A percentile compares a stretch with the other conserved stretches of the same genome.
Conservation (phyloP, 1,284 basidiomycete species). For the Mycena sp. region DNA sequence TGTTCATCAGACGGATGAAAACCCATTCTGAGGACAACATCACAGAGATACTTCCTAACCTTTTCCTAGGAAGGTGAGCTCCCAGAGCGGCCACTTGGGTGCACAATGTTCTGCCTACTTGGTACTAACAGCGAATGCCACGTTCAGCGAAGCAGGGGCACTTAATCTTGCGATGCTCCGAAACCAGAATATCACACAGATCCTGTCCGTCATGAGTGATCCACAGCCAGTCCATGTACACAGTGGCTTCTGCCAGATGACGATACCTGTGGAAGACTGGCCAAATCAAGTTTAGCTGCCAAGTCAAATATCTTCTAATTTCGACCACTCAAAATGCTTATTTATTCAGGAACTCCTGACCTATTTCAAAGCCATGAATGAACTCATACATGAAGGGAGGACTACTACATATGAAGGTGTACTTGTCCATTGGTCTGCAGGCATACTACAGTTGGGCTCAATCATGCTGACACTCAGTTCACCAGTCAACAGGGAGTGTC, state of each 20-base stretch:
- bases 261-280: slow-evolving; percentile 11
- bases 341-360: slow-evolving; percentile 10
- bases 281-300: slow-evolving; percentile 8
- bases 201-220: slow-evolving; percentile 7
- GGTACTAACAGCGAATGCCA: not conserved
- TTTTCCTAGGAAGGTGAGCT: slow-evolving; percentile 21
- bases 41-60: slow-evolving; percentile 17
- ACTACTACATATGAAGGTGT: not conserved
- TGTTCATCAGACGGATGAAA: too few species aligned
- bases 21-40: too few species aligned
- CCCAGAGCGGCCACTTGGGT: too few species aligned
- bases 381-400: slow-evolving; percentile 16
- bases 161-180: not conserved
- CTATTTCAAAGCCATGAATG: slow-evolving; percentile 4
- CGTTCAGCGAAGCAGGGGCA: slow-evolving; percentile 2
- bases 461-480: not conserved
- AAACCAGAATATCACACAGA: slow-evolving; percentile 16
- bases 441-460: too few species aligned
- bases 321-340: not conserved
- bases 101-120: not conserved
- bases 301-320: too few species aligned
- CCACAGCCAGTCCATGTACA: not conserved
- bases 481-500: slow-evolving; percentile 15
- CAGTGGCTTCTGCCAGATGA: not conserved
- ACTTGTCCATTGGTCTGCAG: slow-evolving; percentile 25